Percentiles rank a stretch among this genome's conserved stretches.
Conservation (phyloP, 352 stramenopile species). For the Peronospora tabacina region DNA sequence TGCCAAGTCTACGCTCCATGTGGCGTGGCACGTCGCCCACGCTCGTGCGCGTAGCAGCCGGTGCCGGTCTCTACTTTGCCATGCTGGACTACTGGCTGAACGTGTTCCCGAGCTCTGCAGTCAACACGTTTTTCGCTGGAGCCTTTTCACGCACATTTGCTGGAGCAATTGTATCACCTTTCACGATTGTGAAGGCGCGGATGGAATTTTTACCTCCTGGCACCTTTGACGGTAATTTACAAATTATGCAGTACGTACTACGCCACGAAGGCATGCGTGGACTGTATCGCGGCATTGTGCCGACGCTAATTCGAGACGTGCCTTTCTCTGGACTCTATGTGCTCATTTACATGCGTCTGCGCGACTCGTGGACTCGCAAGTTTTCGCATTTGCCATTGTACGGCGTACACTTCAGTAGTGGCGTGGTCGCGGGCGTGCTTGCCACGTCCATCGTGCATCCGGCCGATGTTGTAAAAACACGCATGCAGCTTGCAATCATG, state of each 20-base stretch:
- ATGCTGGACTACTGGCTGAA: conserved; percentile 65
- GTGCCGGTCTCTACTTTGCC: conserved; percentile 79
- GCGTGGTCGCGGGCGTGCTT: conserved; percentile 62
- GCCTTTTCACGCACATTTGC: conserved; percentile 83
- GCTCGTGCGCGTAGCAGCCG: conserved; percentile 70
- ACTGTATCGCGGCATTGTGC: conserved; percentile 80
- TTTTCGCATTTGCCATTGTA: conserved; percentile 46
- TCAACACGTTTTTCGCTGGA: conserved; percentile 77
- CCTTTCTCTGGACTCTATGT: conserved; percentile 86
- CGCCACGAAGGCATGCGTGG: conserved; percentile 59
- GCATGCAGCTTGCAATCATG: conserved; percentile 80
- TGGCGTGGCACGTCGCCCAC: conserved; percentile 80
- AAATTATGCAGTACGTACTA: conserved; percentile 61
- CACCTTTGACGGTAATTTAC: conserved; percentile 50
- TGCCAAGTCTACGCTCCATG: conserved; percentile 49
- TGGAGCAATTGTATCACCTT: conserved; percentile 65
- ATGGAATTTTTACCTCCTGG: conserved; percentile 76
- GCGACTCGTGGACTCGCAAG: conserved; percentile 35
- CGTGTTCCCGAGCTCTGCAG: conserved; percentile 39
- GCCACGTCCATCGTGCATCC: conserved; percentile 82
- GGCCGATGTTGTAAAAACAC: conserved; percentile 82
- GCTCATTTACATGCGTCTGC: conserved; percentile 73
- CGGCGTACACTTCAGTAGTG: conserved; percentile 70
- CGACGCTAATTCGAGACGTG: conserved; percentile 80
- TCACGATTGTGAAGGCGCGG: conserved; percentile 82